phyloP scores from a whole-genome alignment of 148 eudicot species.

The Amaranthus palmeri region DNA sequence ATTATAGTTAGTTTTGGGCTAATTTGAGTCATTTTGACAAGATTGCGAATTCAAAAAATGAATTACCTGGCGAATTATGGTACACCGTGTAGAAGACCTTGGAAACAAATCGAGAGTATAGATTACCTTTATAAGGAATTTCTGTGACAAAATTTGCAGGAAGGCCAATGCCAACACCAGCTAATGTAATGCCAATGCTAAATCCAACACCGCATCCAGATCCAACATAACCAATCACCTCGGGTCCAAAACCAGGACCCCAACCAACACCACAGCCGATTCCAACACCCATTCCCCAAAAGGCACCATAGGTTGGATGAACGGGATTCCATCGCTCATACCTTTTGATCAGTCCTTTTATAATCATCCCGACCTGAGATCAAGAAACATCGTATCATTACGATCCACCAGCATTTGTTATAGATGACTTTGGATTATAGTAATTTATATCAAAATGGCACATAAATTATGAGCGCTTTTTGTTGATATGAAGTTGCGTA shows the following conservation, averaged over 20 bases:
- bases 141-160: conserved; percentile 57
- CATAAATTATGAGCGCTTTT: too few relatives aligned
- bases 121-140: conserved; percentile 66
- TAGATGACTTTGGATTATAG: too few relatives aligned
- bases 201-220: conserved; percentile 97
- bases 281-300: conserved; percentile 98
- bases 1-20: too few relatives aligned
- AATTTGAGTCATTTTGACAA: too few relatives aligned
- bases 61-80: neutral
- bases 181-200: conserved; percentile 80
- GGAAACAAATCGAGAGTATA: neutral
- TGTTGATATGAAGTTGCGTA: too few relatives aligned
- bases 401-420: neutral
- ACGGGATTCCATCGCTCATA: conserved; percentile 96
- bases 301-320: conserved; percentile 90
- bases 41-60: neutral
- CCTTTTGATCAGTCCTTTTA: conserved; percentile 74
- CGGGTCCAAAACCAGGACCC: conserved; percentile 99
- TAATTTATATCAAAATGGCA: too few relatives aligned
- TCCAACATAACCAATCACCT: conserved; percentile 93
- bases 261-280: conserved; percentile 97
- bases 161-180: conserved; percentile 92
- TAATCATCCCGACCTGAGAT: conserved; percentile 72
- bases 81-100: neutral
- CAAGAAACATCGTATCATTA: neutral